These are phyloP conservation scores for Arthrobotrys musiformis DNA, from an alignment of 2,329 filamentous ascomycete genomes.

Conservation along the genomic window DNA sequence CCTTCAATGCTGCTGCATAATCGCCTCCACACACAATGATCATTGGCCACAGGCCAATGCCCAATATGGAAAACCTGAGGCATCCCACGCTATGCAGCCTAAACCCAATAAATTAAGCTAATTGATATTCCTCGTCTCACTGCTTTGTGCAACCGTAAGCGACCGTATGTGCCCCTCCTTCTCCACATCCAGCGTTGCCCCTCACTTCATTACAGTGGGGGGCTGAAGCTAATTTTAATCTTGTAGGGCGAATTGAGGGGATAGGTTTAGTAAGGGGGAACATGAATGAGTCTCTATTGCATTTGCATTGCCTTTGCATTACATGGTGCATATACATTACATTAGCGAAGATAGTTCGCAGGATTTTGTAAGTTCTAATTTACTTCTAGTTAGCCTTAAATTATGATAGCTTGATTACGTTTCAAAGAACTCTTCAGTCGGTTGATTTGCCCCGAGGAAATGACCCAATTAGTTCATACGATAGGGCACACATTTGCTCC, in stretches of 20 bases:
- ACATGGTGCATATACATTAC: constrained; percentile 24
- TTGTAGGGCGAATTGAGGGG: constrained; percentile 13
- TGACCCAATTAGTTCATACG: neutral
- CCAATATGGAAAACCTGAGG: neutral
- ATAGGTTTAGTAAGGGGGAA: neutral
- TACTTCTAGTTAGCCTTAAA: too few relatives aligned
- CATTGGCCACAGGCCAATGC: neutral
- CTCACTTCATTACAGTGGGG: neutral
- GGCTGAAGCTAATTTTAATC: neutral
- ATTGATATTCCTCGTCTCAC: neutral
- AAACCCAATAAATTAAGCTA: neutral
- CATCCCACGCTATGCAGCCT: neutral
- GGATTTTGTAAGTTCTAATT: too few relatives aligned
- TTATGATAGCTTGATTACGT: too few relatives aligned
- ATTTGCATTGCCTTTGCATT: constrained; percentile 26
- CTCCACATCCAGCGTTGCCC: neutral
- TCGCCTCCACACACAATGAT: too few relatives aligned
- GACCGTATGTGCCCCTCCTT: neutral
- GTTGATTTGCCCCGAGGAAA: neutral
- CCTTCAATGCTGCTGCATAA: too few relatives aligned
- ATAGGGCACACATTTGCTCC: too few relatives aligned
- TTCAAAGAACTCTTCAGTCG: too few relatives aligned
- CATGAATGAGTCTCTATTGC: constrained; percentile 42
- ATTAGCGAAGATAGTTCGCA: neutral
- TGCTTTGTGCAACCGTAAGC: neutral